These are phyloP conservation scores for Fusarium tanahbumbuense DNA, from an alignment of 2,329 filamentous ascomycete species.

Conservation along the genomic window DNA sequence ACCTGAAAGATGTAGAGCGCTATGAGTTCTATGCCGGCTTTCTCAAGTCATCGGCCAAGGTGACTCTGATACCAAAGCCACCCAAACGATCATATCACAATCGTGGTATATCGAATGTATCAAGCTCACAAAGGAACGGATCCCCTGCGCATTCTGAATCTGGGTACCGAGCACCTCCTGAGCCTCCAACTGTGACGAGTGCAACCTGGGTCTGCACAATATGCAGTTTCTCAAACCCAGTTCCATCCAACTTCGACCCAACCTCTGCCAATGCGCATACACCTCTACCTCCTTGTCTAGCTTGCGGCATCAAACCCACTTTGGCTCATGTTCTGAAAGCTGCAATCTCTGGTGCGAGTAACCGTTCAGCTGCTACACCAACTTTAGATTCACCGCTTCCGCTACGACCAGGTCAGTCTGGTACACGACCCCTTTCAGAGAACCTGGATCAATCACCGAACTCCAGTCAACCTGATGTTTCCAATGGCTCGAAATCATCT, in stretches of 20 bases:
- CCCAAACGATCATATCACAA: slow-evolving; percentile 72
- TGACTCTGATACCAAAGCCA: slow-evolving; percentile 88
- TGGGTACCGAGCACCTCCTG: slow-evolving; percentile 53
- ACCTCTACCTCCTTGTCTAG: slow-evolving; percentile 85
- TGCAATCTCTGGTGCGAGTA: slow-evolving; percentile 79
- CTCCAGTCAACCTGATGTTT: slow-evolving; percentile 1
- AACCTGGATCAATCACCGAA: slow-evolving; percentile 7
- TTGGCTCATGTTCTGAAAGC: slow-evolving; percentile 87
- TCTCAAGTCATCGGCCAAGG: slow-evolving; percentile 92
- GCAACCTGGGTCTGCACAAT: slow-evolving; percentile 97
- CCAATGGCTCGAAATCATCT: slow-evolving; percentile 16
- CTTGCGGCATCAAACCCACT: slow-evolving; percentile 93
- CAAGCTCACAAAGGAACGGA: slow-evolving; percentile 59
- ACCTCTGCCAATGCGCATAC: slow-evolving; percentile 82
- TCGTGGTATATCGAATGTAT: slow-evolving; percentile 61
- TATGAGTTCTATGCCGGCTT: slow-evolving; percentile 95
- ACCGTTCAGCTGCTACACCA: slow-evolving; percentile 53
- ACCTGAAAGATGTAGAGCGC: slow-evolving; percentile 90
- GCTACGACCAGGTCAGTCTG: slow-evolving; percentile 42
- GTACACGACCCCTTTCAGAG: slow-evolving; percentile 22
- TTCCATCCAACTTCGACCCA: slow-evolving; percentile 94
- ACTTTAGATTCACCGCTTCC: slow-evolving; percentile 46
- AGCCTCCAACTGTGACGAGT: slow-evolving; percentile 62
- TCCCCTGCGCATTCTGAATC: slow-evolving; percentile 61
- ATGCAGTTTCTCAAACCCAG: slow-evolving; percentile 92